Conservation (phyloP, 2,329 filamentous ascomycete species). For the Ploettnerulaceae sp. region DNA sequence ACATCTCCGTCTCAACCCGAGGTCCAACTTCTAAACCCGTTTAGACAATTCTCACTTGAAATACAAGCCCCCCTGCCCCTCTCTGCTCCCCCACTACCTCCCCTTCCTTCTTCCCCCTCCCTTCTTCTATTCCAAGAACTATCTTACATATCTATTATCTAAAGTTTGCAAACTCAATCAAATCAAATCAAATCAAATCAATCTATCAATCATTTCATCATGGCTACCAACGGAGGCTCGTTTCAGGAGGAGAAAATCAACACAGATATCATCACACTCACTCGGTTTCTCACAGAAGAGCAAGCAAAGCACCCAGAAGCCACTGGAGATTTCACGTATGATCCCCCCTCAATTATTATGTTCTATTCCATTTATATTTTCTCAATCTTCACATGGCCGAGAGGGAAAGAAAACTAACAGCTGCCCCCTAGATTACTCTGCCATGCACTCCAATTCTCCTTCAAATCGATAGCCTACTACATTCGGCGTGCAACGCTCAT, state of each 20-base stretch:
- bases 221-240: constrained; percentile 23
- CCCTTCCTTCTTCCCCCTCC: neutral
- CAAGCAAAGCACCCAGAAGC: constrained; percentile 90
- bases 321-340: constrained; percentile 96
- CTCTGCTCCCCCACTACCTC: constrained; percentile 1
- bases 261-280: constrained; percentile 92
- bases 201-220: too few species aligned
- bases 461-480: constrained; percentile 99
- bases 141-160: neutral
- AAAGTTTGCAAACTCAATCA: constrained; percentile 2
- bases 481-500: constrained; percentile 93
- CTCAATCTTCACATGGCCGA: too few species aligned
- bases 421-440: constrained; percentile 71
- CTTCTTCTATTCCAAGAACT: neutral
- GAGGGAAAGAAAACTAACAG: constrained; percentile 13
- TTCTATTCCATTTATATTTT: neutral
- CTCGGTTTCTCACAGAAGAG: constrained; percentile 92
- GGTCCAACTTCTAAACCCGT: constrained; percentile 19
- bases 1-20: constrained; percentile 29
- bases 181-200: constrained; percentile 8
- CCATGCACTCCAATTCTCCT: constrained; percentile 97
- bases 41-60: constrained; percentile 15
- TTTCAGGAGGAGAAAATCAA: constrained; percentile 71
- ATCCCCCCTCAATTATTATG: too few species aligned
- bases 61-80: too few species aligned